Evolutionary conservation across 169 alveolate species (phyloP).

Genomic region (Cystoisospora suis): DNA sequence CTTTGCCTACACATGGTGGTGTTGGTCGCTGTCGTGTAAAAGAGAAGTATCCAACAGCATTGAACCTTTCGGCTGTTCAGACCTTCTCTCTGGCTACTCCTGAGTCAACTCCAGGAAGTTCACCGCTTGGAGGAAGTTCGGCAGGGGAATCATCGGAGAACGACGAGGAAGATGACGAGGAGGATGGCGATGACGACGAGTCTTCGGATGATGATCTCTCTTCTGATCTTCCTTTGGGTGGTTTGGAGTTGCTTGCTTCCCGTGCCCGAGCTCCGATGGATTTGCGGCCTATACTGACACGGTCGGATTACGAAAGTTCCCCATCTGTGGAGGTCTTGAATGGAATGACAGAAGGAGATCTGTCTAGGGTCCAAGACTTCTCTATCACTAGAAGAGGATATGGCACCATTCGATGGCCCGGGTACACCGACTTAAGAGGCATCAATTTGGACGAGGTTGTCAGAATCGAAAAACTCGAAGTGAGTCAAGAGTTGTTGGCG

Average conservation of each 20-base stretch:
- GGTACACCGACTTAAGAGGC: constrained; percentile 80
- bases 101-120: not conserved
- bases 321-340: constrained; percentile 77
- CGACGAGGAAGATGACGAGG: not conserved
- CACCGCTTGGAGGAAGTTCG: not conserved
- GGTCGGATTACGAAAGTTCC: constrained; percentile 71
- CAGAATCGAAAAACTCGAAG: constrained; percentile 58
- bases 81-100: constrained; percentile 21
- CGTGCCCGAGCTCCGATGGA: constrained; percentile 23
- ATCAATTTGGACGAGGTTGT: constrained; percentile 79
- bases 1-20: not conserved
- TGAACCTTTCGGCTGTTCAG: not conserved
- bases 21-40: not conserved
- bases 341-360: constrained; percentile 79
- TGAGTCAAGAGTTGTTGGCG: not conserved
- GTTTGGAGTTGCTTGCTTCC: not conserved
- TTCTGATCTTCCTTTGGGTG: constrained; percentile 38
- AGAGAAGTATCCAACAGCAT: not conserved
- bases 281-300: constrained; percentile 75
- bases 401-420: constrained; percentile 84
- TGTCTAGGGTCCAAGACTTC: constrained; percentile 78
- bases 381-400: constrained; percentile 72
- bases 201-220: not conserved
- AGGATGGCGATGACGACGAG: not conserved
- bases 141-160: not conserved